phyloP scores from a whole-genome alignment of 176 grass and related monocot genomes.

The Bolboschoenus planiculmis region DNA sequence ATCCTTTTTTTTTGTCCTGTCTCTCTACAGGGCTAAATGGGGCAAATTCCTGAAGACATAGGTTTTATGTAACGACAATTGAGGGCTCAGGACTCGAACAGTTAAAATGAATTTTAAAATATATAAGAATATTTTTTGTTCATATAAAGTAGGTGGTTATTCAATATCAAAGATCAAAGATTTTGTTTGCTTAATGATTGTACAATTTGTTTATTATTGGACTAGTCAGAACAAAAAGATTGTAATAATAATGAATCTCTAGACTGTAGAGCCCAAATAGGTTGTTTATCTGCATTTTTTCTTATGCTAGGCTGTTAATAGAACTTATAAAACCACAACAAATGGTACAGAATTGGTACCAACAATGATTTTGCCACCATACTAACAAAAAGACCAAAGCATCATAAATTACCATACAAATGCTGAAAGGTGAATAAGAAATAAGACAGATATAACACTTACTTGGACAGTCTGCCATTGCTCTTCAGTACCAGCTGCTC shows the following conservation, averaged over 20 bases:
- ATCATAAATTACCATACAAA: not conserved
- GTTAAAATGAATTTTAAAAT: not conserved
- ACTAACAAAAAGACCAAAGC: not conserved
- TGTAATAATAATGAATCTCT: not conserved
- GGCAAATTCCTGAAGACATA: not conserved
- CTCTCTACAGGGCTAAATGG: not conserved
- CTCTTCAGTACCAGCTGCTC: slow-evolving; percentile 86
- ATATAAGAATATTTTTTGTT: not conserved
- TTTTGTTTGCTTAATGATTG: no score
- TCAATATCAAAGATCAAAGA: not conserved
- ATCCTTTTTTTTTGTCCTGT: not conserved
- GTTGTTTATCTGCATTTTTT: not conserved
- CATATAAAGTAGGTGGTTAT: not conserved
- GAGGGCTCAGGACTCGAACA: not conserved
- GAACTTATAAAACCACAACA: not conserved
- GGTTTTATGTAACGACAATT: not conserved
- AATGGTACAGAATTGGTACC: not conserved
- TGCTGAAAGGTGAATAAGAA: not conserved
- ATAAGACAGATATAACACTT: slow-evolving; percentile 22
- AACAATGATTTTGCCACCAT: not conserved
- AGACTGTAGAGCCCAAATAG: not conserved
- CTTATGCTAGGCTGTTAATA: not conserved
- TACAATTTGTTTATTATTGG: no score
- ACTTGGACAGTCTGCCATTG: slow-evolving; percentile 69
- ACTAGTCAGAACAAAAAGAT: not conserved